Evolutionary conservation across 2,329 filamentous ascomycete species (phyloP), one percentile per base, ranked within the genome.

Genomic region (Eutypa lata): DNA sequence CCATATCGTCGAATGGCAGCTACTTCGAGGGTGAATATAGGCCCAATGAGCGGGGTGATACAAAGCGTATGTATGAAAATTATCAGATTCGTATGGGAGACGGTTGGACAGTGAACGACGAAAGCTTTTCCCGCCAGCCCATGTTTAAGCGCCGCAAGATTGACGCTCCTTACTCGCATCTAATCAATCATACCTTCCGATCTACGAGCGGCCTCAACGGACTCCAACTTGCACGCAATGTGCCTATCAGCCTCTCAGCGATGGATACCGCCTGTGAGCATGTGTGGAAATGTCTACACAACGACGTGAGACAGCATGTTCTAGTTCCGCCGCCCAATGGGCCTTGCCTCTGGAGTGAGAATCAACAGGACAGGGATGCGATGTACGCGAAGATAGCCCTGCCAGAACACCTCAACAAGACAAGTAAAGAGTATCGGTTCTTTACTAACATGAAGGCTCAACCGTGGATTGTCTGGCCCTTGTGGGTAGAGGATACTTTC

Each of bases 401-500:
- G 10, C 7, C 24, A 5, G 14, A 10, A 3, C 18, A 48, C 10
- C 3, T 26, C 7, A 33, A 51, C 7, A 11, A 49, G 18, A 26
- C 21, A 1, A 19, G 38, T 8, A 33, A 6, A 8, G 45, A 52
- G 22, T 60, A 57, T 45, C 53, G 37, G 11, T 48, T 53, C 16
- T 61, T 51, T 43, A 7, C 14, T 3, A 33, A 59, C 6, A 21
- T 64, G 22, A 65, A 59, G 54, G 48, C 7, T 28, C 54, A 54
- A 28, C 60, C 60, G 2, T 64, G 57, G 56, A 22, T 57, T 7
- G 47, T 67, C 22, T 63, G 62, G 63, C 63, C 63, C 10, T 46
- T 67, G 42, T 67, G 59, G 57, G 56, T 67, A 11, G 65, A 67
- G 51, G 65, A 67, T 18, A 2, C 58, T 18, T 62, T 48, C 44